These are phyloP conservation scores for Artemisia princeps DNA, from an alignment of 140 eudicot species.

Conservation along the genomic window DNA sequence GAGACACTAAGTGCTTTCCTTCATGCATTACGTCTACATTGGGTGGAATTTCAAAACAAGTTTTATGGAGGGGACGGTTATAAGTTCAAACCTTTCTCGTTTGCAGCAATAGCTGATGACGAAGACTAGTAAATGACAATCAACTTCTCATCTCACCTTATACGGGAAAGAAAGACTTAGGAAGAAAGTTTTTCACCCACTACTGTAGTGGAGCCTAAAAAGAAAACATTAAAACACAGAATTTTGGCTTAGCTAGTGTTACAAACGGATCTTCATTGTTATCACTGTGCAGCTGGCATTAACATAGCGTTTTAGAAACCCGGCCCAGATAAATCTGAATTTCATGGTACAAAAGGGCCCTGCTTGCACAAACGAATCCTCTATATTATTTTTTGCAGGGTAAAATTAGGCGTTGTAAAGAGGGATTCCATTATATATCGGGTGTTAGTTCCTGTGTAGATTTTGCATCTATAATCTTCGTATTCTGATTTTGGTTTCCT, in stretches of 20 bases:
- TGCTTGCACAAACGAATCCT: slow-evolving; percentile 20
- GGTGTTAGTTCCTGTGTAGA: slow-evolving; percentile 26
- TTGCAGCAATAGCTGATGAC: slow-evolving; percentile 69
- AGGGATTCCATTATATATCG: slow-evolving; percentile 28
- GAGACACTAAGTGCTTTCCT: slow-evolving; percentile 96
- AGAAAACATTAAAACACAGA: slow-evolving; percentile 18
- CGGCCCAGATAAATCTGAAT: slow-evolving; percentile 21
- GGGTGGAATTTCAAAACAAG: slow-evolving; percentile 94
- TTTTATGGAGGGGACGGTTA: slow-evolving; percentile 85
- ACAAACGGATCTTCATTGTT: slow-evolving; percentile 16
- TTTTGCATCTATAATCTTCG: slow-evolving; percentile 26
- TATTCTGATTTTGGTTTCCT: slow-evolving; percentile 13
- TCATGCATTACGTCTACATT: slow-evolving; percentile 89
- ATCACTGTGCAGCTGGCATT: slow-evolving; percentile 38
- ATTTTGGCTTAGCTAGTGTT: slow-evolving; percentile 41
- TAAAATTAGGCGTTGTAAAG: slow-evolving; percentile 45
- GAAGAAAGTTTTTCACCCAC: slow-evolving; percentile 21
- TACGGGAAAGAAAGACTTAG: slow-evolving; percentile 22
- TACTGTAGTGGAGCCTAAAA: slow-evolving; percentile 14
- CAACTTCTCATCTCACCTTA: slow-evolving; percentile 11
- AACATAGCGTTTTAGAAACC: slow-evolving; percentile 43
- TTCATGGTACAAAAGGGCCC: slow-evolving; percentile 20
- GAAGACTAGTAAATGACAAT: slow-evolving; percentile 47
- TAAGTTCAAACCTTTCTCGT: slow-evolving; percentile 78
- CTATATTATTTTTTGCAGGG: slow-evolving; percentile 19